Conservation (phyloP, 176 grass and related monocot species). For the Lolium multiflorum region DNA sequence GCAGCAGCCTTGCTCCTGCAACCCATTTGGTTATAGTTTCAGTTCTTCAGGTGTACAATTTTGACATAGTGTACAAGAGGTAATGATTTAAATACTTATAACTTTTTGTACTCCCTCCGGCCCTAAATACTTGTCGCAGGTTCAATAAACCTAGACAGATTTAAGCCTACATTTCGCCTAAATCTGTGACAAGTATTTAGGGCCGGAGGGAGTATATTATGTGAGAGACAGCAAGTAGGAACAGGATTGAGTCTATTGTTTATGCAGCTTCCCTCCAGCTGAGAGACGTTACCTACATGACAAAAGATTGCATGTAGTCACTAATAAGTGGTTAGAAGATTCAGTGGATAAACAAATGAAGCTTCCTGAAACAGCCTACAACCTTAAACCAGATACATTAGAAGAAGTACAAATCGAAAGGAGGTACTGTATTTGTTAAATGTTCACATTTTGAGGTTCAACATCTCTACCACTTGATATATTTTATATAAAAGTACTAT, state of each 20-base stretch:
- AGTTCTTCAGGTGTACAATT: conserved; percentile 62
- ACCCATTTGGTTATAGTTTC: conserved; percentile 91
- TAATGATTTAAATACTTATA: conserved; percentile 43
- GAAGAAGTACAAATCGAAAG: conserved; percentile 71
- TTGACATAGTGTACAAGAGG: conserved; percentile 91
- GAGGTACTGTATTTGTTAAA: conserved; percentile 54
- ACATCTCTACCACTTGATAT: background rate
- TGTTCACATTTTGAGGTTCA: conserved; percentile 36
- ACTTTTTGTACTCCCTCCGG: background rate
- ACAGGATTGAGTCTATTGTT: conserved; percentile 8
- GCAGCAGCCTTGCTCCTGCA: conserved; percentile 65
- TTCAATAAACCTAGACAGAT: too few relatives aligned
- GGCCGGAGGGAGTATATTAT: background rate
- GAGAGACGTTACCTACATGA: conserved; percentile 70
- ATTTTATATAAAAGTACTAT: background rate
- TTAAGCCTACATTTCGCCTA: too few relatives aligned
- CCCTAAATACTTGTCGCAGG: too few relatives aligned
- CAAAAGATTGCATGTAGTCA: conserved; percentile 81
- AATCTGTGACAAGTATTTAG: too few relatives aligned
- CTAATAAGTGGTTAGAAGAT: conserved; percentile 84
- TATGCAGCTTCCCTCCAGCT: conserved; percentile 70
- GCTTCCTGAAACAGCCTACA: conserved; percentile 73
- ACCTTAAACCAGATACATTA: conserved; percentile 82
- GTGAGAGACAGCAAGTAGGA: background rate
- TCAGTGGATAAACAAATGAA: conserved; percentile 69